Conservation (phyloP, 805 yeast species). For the Clavispora asparagi region DNA sequence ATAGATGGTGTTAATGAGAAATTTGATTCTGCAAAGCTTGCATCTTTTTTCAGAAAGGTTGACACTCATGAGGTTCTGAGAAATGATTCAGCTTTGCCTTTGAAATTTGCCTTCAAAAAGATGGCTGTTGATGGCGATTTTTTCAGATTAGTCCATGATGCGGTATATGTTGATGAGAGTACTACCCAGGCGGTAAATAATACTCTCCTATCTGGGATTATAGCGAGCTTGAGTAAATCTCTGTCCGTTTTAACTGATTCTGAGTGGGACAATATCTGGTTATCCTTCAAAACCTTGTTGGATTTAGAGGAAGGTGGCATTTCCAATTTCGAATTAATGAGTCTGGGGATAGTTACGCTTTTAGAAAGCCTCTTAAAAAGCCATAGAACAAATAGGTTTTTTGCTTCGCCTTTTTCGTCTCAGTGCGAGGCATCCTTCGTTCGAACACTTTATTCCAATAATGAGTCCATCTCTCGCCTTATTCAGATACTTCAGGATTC, state of each 20-base stretch:
- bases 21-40: background rate
- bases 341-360: constrained; percentile 55
- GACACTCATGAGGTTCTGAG: background rate
- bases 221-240: constrained; percentile 2
- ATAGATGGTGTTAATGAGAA: background rate
- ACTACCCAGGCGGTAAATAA: background rate
- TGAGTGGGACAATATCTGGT: background rate
- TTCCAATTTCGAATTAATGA: constrained; percentile 71
- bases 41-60: background rate
- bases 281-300: background rate
- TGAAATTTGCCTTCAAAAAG: background rate
- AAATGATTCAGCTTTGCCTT: background rate
- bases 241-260: constrained; percentile 30
- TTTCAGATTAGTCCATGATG: too few species aligned
- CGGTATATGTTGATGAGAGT: too few species aligned
- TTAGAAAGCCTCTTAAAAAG: background rate
- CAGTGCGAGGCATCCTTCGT: constrained; percentile 31
- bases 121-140: background rate
- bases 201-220: background rate
- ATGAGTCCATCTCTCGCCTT: constrained; percentile 1
- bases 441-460: background rate
- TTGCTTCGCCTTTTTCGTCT: background rate
- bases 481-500: constrained; percentile 54
- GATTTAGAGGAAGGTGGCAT: constrained; percentile 20
- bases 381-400: background rate